Evolutionary conservation across 2,329 filamentous ascomycete species (phyloP).

Genomic region (Dactylonectria estremocensis): DNA sequence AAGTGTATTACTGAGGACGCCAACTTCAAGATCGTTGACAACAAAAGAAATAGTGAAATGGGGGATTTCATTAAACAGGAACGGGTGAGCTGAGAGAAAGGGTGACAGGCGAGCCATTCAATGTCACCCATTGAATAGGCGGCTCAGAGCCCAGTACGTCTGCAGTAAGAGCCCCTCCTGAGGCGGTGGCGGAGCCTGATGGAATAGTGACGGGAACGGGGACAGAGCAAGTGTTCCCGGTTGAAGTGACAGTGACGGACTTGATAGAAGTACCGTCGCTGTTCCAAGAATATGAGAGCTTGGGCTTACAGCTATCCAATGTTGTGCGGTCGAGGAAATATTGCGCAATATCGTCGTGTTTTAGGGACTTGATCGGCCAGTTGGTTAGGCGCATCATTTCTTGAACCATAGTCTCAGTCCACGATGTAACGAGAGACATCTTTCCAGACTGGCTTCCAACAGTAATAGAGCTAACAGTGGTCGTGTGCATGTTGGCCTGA

Average conservation of each 20-base stretch:
- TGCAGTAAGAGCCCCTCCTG: constrained; percentile 6
- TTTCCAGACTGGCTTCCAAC: constrained; percentile 29
- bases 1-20: too few species aligned
- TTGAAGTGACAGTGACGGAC: constrained; percentile 24
- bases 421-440: constrained; percentile 34
- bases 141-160: constrained; percentile 34
- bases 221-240: constrained; percentile 27
- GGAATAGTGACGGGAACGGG: constrained; percentile 33
- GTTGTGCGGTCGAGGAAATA: constrained; percentile 36
- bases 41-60: too few species aligned
- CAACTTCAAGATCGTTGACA: too few species aligned
- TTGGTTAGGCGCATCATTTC: constrained; percentile 35
- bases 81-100: background rate
- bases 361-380: constrained; percentile 34
- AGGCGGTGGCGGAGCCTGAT: constrained; percentile 4
- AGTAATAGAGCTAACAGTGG: constrained; percentile 27
- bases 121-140: constrained; percentile 34
- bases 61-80: background rate
- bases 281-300: constrained; percentile 27
- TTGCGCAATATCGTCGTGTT: constrained; percentile 36
- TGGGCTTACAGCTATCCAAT: constrained; percentile 32
- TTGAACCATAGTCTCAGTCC: constrained; percentile 38
- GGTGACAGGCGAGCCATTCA: constrained; percentile 30
- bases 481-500: constrained; percentile 36
- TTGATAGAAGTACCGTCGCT: constrained; percentile 13